Conservation (phyloP, 495 filamentous ascomycete species). For the Polyplosphaeria fusca region DNA sequence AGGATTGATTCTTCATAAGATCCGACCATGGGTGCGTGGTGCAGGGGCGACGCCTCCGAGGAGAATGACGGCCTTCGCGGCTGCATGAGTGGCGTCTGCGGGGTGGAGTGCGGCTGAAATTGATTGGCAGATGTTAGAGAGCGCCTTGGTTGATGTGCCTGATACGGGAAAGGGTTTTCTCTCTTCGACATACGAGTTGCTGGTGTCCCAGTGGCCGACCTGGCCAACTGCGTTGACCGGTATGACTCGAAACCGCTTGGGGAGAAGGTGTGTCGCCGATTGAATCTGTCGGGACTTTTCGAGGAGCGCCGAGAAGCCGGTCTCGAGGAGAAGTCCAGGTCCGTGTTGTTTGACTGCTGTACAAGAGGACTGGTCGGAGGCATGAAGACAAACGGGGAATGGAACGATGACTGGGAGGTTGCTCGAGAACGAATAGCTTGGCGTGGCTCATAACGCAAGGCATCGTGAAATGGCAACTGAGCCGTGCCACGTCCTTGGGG, state of each 20-base stretch:
- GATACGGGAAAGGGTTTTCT: slow-evolving; percentile 59
- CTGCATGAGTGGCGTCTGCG: slow-evolving; percentile 59
- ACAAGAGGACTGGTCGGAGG: slow-evolving; percentile 90
- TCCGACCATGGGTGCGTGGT: slow-evolving; percentile 92
- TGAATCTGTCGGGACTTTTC: slow-evolving; percentile 47
- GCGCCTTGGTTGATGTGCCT: slow-evolving; percentile 68
- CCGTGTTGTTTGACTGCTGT: slow-evolving; percentile 83
- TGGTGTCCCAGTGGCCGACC: slow-evolving; percentile 21
- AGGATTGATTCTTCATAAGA: slow-evolving; percentile 98
- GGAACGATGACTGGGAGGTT: slow-evolving; percentile 68
- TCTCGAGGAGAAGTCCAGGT: slow-evolving; percentile 62
- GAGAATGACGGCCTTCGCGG: slow-evolving; percentile 68
- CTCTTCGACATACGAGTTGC: slow-evolving; percentile 44
- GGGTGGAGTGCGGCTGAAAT: slow-evolving; percentile 48
- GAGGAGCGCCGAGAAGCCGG: slow-evolving; percentile 38
- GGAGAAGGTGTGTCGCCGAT: slow-evolving; percentile 59
- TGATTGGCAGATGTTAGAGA: slow-evolving; percentile 60
- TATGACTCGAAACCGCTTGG: slow-evolving; percentile 51
- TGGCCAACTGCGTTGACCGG: slow-evolving; percentile 20
- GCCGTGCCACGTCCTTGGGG: slow-evolving; percentile 19
- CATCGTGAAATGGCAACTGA: slow-evolving; percentile 4
- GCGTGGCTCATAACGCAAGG: slow-evolving; percentile 10
- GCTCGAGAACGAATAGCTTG: slow-evolving; percentile 41
- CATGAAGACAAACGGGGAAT: slow-evolving; percentile 80
- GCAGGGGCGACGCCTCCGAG: slow-evolving; percentile 71